Evolutionary conservation across 345 rosid genomes (phyloP), one percentile per base, ranked within the genome.

Genomic region (Camelina hispida): DNA sequence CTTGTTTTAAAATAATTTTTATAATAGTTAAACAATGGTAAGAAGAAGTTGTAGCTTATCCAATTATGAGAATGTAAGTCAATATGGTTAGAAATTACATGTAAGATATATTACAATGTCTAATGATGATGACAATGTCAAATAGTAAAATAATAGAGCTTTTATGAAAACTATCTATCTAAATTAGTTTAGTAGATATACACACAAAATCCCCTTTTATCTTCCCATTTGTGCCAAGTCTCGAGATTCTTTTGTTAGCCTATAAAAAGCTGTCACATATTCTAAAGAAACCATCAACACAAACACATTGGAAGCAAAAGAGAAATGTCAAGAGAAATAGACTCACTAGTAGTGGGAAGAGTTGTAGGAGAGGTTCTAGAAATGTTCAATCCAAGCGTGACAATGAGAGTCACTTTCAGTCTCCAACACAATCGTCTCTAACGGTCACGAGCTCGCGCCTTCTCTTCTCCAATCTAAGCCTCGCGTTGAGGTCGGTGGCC

Each of bases 311-410:
- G 32, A 68, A 68, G 47, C 25, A 66, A 23, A n/a, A 46, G 22
- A 34, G 22, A 55, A 54, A 83, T 81, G 88, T 82, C 91, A 17
- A 87, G 93, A 59, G 71, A 54, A 5, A 22, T 80, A 62, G 92
- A 93, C 0, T 80, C 98, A 47, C 86, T 93, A 1, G 17, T 48
- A 10, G 81, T 87, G 4, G 97, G 87, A 47, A 78, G 94, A 74
- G 88, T 93, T 10, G 52, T 93, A 32, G 98, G 97, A 74, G 96
- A 93, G 50, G 98, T 91, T 11, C 80, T 87, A 47, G 97, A 93
- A 43, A 40, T 46, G 68, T 93, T 91, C 80, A 79, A 65, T 3
- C 96, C 92, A 18, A 83, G 75, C 55, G 93, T 87, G 71, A 84
- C 67, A 66, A 80, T 93, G 89, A 83, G 34, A 9, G 84, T 91